phyloP scores from a whole-genome alignment of 75 land plant species.

The Cunninghamia lanceolata region DNA sequence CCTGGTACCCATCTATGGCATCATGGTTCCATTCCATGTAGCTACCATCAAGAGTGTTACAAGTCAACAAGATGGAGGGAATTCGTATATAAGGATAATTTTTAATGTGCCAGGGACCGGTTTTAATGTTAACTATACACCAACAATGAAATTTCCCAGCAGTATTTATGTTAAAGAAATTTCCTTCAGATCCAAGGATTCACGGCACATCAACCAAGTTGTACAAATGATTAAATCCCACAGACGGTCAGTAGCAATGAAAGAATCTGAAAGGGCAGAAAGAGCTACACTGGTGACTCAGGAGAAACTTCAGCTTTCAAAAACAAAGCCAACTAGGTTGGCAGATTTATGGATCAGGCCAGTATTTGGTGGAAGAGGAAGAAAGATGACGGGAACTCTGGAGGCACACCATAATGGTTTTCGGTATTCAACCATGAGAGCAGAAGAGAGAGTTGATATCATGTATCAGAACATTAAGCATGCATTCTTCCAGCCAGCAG shows the following conservation, averaged over 20 bases:
- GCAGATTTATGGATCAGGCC: constrained; percentile 90
- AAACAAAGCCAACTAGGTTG: constrained; percentile 68
- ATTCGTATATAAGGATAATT: constrained; percentile 59
- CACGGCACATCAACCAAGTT: constrained; percentile 78
- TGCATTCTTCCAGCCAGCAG: constrained; percentile 97
- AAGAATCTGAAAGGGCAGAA: constrained; percentile 96
- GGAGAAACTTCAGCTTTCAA: constrained; percentile 79
- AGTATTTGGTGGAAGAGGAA: constrained; percentile 73
- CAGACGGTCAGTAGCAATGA: constrained; percentile 63
- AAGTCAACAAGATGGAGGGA: constrained; percentile 58
- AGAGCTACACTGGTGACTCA: constrained; percentile 93
- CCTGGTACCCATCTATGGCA: constrained; percentile 78
- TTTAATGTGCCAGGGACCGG: constrained; percentile 80
- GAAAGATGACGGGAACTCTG: constrained; percentile 72
- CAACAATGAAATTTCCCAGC: constrained; percentile 58
- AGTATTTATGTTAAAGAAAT: constrained; percentile 86
- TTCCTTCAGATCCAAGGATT: constrained; percentile 86
- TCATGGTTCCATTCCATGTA: constrained; percentile 92
- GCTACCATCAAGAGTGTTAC: constrained; percentile 68
- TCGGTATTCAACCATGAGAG: constrained; percentile 75
- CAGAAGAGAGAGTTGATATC: constrained; percentile 80
- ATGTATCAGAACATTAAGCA: constrained; percentile 87
- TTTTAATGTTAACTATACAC: constrained; percentile 61
- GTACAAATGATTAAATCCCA: constrained; percentile 87
- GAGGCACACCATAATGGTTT: constrained; percentile 86